Evolutionary conservation across 306 rosid species (phyloP), one percentile per base, ranked within the genome.

Genomic region (Vigna reflexopilosa): DNA sequence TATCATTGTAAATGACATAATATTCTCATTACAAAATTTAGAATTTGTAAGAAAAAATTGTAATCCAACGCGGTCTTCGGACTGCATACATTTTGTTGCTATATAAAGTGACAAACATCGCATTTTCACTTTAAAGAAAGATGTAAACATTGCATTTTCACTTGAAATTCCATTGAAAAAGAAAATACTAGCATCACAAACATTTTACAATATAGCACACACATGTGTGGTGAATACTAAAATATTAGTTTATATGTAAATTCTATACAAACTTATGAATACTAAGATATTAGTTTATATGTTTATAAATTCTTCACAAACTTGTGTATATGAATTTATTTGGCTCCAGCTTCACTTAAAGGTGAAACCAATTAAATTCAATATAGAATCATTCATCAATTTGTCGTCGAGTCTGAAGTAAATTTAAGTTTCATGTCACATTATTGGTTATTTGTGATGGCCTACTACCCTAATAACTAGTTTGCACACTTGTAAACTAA

Each of bases 401-500:
- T 70, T 78, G 63, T 32, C 9, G 19, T 26, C 24, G 64, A 78
- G 59, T 70, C 26, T 57, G 59, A 77, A 26, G 58, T 56, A 19
- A 30, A 5, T 70, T 26, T 47, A 64, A 40, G 34, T 47, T 72
- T 19, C 65, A 79, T 30, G 67, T 51, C 44, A 58, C 54, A 58
- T 67, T 40, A 20, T 47, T 22, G 74, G 63, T 63, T 57, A 72
- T 52, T 67, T 61, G 59, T 51, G 34, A 11, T 24, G 10, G 68
- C 63, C 66, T 24, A 70, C 59, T 22, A 51, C 48, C 24, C 44
- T 17, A 67, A 38, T 32, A 24, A 45, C 36, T 44, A 38, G 15
- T 11, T 73, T 70, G 79, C 77, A 86, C 24, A 80, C 85, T 83
- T 86, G 87, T 63, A 86, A 83, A 3, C 89, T 81, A 67, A 83